Base-by-base conservation (phyloP, 345 rosid genomes). In the Jatropha curcas region DNA sequence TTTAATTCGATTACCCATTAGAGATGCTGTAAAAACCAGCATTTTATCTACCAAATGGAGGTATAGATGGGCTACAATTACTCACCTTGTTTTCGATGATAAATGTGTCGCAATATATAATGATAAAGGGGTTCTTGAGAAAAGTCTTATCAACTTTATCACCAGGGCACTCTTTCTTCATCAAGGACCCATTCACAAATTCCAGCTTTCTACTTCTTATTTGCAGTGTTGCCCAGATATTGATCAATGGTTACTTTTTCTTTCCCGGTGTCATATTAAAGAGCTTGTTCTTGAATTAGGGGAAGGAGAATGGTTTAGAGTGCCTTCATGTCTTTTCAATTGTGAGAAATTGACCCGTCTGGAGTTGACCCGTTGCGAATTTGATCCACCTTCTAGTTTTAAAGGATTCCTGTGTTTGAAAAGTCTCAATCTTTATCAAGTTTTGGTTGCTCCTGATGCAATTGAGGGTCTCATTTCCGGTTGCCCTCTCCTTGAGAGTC, bases 171-270 rank as follows among this genome's bases (percentile, higher is more conserved):
- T 95, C 62, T 89, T 92, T 72, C 97, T 95, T 60, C 98, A 92
- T 64, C 94, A 79, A 68, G 99, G 99, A 25, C 98, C 94, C 16
- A 88, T 92, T 78, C 93, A 88, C 57, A 91, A 86, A 87, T 92
- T 92, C 80, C 89, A 90, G 80, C 94, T 95, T 25, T 85, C 93
- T 1, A 83, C 92, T 24, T 56, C 84, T 1, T 70, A 68, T 78
- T 69, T 89, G 74, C 93, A 86, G 37, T 81, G 86, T 68, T 86
- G 91, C 83, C 88, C 96, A 0, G 97, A 92, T 53, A 81, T 95
- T 31, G 99, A 95, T 73, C 98, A 92, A 67, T 95, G 99, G 98
- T 45, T 92, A 55, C 98, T 95, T 71, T 91, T 87, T 78, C 99
- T 95, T 35, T 95, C 98, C 0, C 84, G 97, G 67, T 77, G 76